Conservation (phyloP, 2,329 filamentous ascomycete genomes). For the Fusarium longipes region DNA sequence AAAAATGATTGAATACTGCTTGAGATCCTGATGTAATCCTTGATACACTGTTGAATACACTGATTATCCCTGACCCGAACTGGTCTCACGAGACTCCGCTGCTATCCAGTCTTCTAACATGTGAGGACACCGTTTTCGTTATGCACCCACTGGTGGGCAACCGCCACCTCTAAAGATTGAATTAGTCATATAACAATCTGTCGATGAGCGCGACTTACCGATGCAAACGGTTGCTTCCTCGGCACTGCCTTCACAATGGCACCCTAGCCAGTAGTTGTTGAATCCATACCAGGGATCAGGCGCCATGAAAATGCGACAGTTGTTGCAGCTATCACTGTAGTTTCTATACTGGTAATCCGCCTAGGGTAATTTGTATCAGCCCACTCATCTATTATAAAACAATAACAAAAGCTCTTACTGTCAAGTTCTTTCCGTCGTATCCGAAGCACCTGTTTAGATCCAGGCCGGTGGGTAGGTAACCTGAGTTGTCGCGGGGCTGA, state of each 20-base stretch:
- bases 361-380: neutral
- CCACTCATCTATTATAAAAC: accelerated
- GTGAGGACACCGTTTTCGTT: conserved; percentile 3
- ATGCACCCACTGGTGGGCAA: conserved; percentile 10
- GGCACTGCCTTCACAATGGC: neutral
- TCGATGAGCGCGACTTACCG: neutral
- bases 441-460: conserved; percentile 18
- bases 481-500: conserved; percentile 7
- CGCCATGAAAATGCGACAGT: neutral
- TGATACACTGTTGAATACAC: too few species aligned
- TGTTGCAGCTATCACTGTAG: neutral
- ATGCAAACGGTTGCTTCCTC: neutral
- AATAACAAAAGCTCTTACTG: accelerated
- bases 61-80: neutral
- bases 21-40: too few species aligned
- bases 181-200: neutral
- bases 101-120: neutral
- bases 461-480: neutral
- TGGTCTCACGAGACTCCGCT: accelerated
- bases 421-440: neutral
- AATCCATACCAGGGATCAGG: neutral
- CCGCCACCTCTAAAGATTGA: neutral
- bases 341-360: neutral
- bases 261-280: conserved; percentile 3
- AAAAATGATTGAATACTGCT: neutral